Conservation (phyloP, 1,284 basidiomycete genomes). For the Ustilago xerochloae region DNA sequence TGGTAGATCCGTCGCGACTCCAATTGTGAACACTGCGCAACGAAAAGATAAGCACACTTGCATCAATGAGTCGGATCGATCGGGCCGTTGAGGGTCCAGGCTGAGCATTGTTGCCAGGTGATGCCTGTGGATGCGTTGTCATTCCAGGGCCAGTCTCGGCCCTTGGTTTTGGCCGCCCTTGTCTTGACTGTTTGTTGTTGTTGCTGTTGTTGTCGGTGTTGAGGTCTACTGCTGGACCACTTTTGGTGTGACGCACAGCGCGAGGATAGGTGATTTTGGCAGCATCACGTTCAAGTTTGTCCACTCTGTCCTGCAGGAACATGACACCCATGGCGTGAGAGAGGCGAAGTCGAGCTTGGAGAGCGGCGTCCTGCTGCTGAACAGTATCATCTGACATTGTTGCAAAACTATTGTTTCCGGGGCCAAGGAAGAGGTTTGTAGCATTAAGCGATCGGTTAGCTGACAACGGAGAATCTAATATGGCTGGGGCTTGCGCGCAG, state of each 20-base stretch:
- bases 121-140: background rate
- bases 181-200: background rate
- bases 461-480: too few species aligned
- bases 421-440: too few species aligned
- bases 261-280: constrained; percentile 36
- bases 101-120: background rate
- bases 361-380: constrained; percentile 31
- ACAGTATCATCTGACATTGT: constrained; percentile 27
- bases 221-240: constrained; percentile 8
- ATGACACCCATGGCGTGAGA: constrained; percentile 62
- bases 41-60: constrained; percentile 85
- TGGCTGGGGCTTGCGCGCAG: background rate
- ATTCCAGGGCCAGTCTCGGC: constrained; percentile 28
- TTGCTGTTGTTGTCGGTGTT: background rate
- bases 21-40: constrained; percentile 83
- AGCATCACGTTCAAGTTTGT: constrained; percentile 52
- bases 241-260: constrained; percentile 23
- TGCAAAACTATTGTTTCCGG: too few species aligned
- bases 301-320: constrained; percentile 59
- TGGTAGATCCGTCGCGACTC: constrained; percentile 76
- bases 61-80: constrained; percentile 73
- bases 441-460: too few species aligned
- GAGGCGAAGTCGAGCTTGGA: constrained; percentile 40
- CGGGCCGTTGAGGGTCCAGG: background rate
- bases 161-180: constrained; percentile 21